Percentiles rank a stretch among this genome's conserved stretches.
phyloP scores from a whole-genome alignment of 208 protist genomes.

The Zelonia costaricensis region DNA sequence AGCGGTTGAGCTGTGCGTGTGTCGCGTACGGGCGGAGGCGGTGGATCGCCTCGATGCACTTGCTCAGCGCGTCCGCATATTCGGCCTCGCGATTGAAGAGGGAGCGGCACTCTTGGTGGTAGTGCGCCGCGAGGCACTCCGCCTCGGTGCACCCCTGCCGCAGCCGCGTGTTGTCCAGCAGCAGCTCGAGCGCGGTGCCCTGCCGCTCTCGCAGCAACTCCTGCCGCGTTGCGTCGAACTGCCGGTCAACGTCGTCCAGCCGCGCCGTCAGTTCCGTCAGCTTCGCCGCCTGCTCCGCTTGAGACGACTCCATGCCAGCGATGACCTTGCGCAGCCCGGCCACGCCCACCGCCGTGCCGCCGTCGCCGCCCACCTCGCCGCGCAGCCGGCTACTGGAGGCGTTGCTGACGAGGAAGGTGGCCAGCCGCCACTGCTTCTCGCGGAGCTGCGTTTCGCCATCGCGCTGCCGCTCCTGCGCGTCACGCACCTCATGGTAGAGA shows the following conservation, averaged over 20 bases:
- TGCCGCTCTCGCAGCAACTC: constrained; percentile 64
- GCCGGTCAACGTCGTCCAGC: constrained; percentile 55
- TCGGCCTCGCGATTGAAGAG: constrained; percentile 56
- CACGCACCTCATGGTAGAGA: constrained; percentile 66
- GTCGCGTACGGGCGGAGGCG: constrained; percentile 36
- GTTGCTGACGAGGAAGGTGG: constrained; percentile 61
- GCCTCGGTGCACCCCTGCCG: constrained; percentile 80
- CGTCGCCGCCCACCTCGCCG: constrained; percentile 6
- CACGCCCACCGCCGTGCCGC: constrained; percentile 55
- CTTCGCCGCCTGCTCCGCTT: constrained; percentile 32
- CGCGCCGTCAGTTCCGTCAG: constrained; percentile 35
- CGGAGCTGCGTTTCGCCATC: constrained; percentile 67
- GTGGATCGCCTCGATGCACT: constrained; percentile 50
- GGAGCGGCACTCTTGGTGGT: constrained; percentile 71
- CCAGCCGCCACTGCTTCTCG: constrained; percentile 72
- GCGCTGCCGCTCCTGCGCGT: constrained; percentile 61
- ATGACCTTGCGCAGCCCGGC: constrained; percentile 64
- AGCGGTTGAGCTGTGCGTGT: background rate
- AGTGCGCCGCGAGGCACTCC: constrained; percentile 80
- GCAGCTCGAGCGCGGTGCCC: constrained; percentile 59
- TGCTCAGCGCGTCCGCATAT: constrained; percentile 64
- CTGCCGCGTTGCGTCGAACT: constrained; percentile 43
- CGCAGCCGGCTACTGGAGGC: constrained; percentile 24
- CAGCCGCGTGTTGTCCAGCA: constrained; percentile 73
- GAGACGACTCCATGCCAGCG: constrained; percentile 42